Percentiles rank a stretch among this genome's conserved stretches.
These are phyloP conservation scores for Mortierella sp. DNA, from an alignment of 371 early-diverging fungal species.

Conservation along the genomic window DNA sequence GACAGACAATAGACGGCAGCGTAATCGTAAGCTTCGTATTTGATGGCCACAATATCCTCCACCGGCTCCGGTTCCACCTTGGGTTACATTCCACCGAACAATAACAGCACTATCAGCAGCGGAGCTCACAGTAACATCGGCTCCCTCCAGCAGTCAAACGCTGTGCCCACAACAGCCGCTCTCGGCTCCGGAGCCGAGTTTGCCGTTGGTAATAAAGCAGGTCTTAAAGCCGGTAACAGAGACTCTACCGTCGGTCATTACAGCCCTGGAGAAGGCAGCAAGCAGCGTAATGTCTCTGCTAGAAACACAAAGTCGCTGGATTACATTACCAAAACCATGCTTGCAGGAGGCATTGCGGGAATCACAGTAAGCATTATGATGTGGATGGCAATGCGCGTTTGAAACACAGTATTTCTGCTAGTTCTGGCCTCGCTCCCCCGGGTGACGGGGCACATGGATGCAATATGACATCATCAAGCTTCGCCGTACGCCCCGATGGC, in stretches of 20 bases:
- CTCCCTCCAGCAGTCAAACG: not conserved
- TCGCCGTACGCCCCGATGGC: too few relatives aligned
- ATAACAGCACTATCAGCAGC: constrained; percentile 5
- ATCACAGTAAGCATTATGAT: constrained; percentile 30
- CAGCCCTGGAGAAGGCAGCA: not conserved
- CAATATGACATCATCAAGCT: not conserved
- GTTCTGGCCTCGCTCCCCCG: too few relatives aligned
- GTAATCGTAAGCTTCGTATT: constrained; percentile 5
- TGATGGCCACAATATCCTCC: constrained; percentile 41
- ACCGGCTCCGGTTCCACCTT: constrained; percentile 37
- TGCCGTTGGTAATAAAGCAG: not conserved
- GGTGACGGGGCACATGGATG: too few relatives aligned
- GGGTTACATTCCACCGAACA: constrained; percentile 20
- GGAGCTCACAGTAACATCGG: not conserved
- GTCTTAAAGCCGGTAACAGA: constrained; percentile 3
- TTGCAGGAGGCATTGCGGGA: constrained; percentile 52
- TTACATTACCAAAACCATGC: constrained; percentile 38
- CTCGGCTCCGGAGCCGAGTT: not conserved
- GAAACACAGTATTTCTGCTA: too few relatives aligned
- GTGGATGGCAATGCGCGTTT: not conserved
- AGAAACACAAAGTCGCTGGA: constrained; percentile 32
- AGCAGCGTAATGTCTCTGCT: not conserved
- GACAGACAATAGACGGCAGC: too few relatives aligned
- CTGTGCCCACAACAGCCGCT: not conserved
- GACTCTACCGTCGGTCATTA: not conserved